Percentiles rank a stretch among this genome's conserved stretches.
Conservation (phyloP, 768 basidiomycete genomes). For the Lactarius quietus region DNA sequence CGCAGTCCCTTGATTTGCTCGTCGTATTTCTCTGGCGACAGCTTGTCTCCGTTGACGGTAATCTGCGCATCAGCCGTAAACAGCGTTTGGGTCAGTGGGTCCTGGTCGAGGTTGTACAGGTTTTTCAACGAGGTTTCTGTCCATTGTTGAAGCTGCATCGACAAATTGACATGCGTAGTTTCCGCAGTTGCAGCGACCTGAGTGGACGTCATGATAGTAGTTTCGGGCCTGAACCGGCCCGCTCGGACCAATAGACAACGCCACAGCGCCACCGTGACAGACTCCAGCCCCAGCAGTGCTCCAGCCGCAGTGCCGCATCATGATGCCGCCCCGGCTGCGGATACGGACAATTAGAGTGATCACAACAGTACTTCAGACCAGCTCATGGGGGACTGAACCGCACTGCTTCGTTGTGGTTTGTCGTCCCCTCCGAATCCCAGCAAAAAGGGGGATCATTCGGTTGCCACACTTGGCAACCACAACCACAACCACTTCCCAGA, state of each 20-base stretch:
- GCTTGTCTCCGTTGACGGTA: neutral
- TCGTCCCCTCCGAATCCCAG: neutral
- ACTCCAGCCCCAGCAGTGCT: too few species aligned
- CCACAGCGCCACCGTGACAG: too few species aligned
- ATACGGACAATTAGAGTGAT: neutral
- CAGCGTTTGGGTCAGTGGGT: neutral
- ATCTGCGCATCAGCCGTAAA: neutral
- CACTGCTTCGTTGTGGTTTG: too few species aligned
- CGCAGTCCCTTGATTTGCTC: neutral
- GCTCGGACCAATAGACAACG: neutral
- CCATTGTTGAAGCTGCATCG: neutral
- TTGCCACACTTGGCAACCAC: too few species aligned
- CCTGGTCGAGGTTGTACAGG: conserved; percentile 1
- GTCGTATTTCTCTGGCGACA: neutral
- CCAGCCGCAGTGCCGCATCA: too few species aligned
- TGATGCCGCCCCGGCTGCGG: too few species aligned
- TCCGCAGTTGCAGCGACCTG: neutral
- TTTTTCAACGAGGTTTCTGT: neutral
- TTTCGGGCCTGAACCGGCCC: neutral
- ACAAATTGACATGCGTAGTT: neutral
- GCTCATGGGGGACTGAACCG: neutral
- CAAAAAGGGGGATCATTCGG: neutral
- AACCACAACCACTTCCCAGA: neutral
- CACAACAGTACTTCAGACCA: neutral
- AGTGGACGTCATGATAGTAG: neutral